A percentile compares a stretch with the other conserved stretches of the same genome.
These are phyloP conservation scores for Kwoniella pini DNA, from an alignment of 768 basidiomycete genomes.

Conservation along the genomic window DNA sequence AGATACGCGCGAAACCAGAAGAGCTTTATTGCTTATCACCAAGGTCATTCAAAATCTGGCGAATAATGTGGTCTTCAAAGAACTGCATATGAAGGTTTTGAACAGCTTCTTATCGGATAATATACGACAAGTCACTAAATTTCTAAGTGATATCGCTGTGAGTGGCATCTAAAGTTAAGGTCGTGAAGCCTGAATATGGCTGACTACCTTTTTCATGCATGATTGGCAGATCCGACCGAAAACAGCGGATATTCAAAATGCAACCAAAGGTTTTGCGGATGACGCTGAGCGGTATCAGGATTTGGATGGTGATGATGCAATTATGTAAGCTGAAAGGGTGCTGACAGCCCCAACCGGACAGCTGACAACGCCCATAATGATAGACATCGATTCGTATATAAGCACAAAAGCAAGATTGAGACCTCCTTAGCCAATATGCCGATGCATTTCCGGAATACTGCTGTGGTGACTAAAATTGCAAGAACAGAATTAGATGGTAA, in stretches of 20 bases:
- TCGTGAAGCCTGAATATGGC: neutral
- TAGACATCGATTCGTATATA: conserved; percentile 39
- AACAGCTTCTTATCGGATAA: conserved; percentile 65
- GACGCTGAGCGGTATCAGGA: conserved; percentile 36
- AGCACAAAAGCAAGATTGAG: conserved; percentile 32
- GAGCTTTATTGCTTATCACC: conserved; percentile 80
- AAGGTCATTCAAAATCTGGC: conserved; percentile 92
- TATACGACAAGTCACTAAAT: conserved; percentile 46
- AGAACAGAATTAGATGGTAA: conserved; percentile 35
- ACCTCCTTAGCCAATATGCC: conserved; percentile 23
- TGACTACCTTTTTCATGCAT: too few relatives aligned
- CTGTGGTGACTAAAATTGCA: neutral
- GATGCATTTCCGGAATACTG: conserved; percentile 14
- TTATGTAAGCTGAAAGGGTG: conserved; percentile 26
- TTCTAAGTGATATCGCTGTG: conserved; percentile 47
- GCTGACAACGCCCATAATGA: too few relatives aligned
- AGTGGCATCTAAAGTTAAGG: conserved; percentile 13
- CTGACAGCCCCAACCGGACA: too few relatives aligned
- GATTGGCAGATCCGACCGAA: conserved; percentile 37
- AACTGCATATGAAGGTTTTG: conserved; percentile 76
- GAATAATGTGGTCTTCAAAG: conserved; percentile 92
- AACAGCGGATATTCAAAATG: conserved; percentile 26
- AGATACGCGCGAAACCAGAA: conserved; percentile 66
- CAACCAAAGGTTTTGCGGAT: conserved; percentile 28
- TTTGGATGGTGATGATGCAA: conserved; percentile 36